These are phyloP conservation scores for Steccherinum ochraceum DNA, from an alignment of 768 basidiomycete genomes.

Conservation along the genomic window DNA sequence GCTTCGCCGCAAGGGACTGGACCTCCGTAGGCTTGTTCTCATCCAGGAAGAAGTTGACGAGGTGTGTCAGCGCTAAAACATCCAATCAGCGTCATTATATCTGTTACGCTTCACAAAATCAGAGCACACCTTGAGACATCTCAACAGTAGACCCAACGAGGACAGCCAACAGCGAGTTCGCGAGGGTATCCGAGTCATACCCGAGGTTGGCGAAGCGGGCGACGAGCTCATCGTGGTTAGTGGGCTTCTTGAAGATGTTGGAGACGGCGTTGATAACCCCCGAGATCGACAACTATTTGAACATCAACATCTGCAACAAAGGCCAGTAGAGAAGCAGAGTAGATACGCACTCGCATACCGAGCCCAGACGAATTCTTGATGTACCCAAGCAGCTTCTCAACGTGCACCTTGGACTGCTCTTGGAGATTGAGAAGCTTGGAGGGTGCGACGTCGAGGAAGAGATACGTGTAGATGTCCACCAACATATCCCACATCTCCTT, in stretches of 20 bases:
- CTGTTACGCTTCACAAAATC: not conserved
- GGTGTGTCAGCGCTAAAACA: conserved; percentile 52
- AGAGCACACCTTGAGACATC: conserved; percentile 52
- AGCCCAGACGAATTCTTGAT: conserved; percentile 42
- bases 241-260: conserved; percentile 41
- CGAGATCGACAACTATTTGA: conserved; percentile 23
- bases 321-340: too few relatives aligned
- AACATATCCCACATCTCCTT: conserved; percentile 57
- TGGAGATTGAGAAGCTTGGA: conserved; percentile 51
- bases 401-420: conserved; percentile 42
- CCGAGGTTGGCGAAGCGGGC: conserved; percentile 52
- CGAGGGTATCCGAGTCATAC: conserved; percentile 51
- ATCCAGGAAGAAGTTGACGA: conserved; percentile 59
- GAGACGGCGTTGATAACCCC: conserved; percentile 43
- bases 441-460: conserved; percentile 69
- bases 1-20: conserved; percentile 9
- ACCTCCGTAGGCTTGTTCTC: conserved; percentile 28
- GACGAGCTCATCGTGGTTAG: conserved; percentile 40
- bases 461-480: conserved; percentile 43
- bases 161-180: conserved; percentile 66
- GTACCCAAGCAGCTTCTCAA: conserved; percentile 45
- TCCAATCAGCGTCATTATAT: conserved; percentile 1
- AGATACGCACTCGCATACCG: not conserved
- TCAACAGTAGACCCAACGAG: conserved; percentile 65
- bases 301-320: not conserved